These are phyloP conservation scores for Mallotus repandus DNA, from an alignment of 441 rosid genomes.

Conservation along the genomic window DNA sequence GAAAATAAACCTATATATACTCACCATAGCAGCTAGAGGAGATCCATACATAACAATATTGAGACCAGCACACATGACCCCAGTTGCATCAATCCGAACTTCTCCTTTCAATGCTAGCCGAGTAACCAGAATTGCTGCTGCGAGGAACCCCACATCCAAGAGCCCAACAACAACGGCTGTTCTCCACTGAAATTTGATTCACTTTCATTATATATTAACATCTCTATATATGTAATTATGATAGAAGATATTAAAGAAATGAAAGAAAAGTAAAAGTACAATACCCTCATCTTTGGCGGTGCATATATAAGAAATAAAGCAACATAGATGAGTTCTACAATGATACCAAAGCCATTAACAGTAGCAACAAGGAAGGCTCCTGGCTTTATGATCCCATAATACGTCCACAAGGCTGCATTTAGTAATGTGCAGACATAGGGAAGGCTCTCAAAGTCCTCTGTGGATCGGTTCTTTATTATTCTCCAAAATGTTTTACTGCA, in stretches of 20 bases:
- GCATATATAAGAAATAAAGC: slow-evolving; percentile 54
- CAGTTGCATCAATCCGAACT: slow-evolving; percentile 49
- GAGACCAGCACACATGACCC: slow-evolving; percentile 60
- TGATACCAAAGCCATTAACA: slow-evolving; percentile 63
- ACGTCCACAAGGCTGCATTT: slow-evolving; percentile 66
- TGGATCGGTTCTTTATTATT: slow-evolving; percentile 51
- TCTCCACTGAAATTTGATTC: slow-evolving; percentile 37
- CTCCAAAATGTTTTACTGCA: slow-evolving; percentile 59
- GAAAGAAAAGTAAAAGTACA: background rate
- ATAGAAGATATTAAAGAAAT: background rate
- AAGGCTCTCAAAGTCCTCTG: slow-evolving; percentile 70
- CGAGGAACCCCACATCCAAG: slow-evolving; percentile 53
- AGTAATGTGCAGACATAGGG: slow-evolving; percentile 75
- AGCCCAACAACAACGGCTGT: slow-evolving; percentile 46
- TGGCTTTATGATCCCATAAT: slow-evolving; percentile 71
- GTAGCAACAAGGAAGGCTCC: slow-evolving; percentile 65
- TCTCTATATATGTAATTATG: background rate
- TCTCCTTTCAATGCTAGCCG: slow-evolving; percentile 47
- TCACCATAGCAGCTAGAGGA: slow-evolving; percentile 89
- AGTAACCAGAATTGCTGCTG: slow-evolving; percentile 46
- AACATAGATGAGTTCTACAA: slow-evolving; percentile 53
- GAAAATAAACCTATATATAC: background rate
- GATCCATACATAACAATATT: slow-evolving; percentile 81
- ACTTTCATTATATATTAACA: too few species aligned
- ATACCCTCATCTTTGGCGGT: slow-evolving; percentile 50